Evolutionary conservation across 768 basidiomycete species (phyloP).

Genomic region (Cantharellus cinnabarinus): DNA sequence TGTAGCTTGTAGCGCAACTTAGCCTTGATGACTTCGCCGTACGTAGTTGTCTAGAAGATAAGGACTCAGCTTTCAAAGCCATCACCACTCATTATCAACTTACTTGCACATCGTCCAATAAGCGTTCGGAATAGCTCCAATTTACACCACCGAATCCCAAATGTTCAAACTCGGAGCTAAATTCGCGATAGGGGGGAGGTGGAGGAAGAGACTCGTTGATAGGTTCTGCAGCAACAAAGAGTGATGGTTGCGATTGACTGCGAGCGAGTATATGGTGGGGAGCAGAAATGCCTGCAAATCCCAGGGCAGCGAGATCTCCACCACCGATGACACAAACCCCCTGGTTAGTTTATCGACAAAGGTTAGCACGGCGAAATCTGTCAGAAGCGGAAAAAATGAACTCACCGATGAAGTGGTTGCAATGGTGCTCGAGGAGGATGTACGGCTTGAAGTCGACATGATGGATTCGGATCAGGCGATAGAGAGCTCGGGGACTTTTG

Average conservation of each 20-base stretch:
- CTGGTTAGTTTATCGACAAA: no score
- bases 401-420: no score
- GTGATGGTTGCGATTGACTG: not conserved
- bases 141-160: not conserved
- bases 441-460: no score
- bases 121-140: not conserved
- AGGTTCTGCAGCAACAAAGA: not conserved
- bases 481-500: no score
- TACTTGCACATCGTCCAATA: not conserved
- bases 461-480: no score
- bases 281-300: not conserved
- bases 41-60: not conserved
- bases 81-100: not conserved
- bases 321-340: no score
- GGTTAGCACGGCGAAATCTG: no score
- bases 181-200: not conserved
- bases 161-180: not conserved
- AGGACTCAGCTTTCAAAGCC: not conserved
- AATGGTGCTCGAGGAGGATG: no score
- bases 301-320: not conserved
- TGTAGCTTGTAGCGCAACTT: not conserved
- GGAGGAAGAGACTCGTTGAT: not conserved
- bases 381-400: no score
- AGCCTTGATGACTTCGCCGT: not conserved
- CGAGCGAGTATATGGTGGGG: not conserved